A percentile compares a stretch with the other conserved stretches of the same genome.
phyloP scores from a whole-genome alignment of 2,329 filamentous ascomycete genomes.

The Paracamarosporium sp. region DNA sequence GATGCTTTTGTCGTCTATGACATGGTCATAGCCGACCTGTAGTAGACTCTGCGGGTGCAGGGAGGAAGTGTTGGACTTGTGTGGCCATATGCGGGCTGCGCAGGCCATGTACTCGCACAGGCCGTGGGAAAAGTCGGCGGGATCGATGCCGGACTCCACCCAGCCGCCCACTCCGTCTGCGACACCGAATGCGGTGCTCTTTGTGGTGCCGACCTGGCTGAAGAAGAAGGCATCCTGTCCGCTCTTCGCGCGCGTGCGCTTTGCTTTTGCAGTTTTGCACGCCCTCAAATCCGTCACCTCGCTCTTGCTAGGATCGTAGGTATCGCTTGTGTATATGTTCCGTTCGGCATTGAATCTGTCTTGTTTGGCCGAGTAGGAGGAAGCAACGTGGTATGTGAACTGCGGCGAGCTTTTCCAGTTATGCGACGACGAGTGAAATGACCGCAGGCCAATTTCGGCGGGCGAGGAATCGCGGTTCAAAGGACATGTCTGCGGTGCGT shows the following conservation, averaged over 20 bases:
- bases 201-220: slow-evolving; percentile 73
- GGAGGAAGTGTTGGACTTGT: slow-evolving; percentile 43
- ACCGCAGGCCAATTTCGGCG: slow-evolving; percentile 33
- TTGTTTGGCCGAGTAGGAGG: slow-evolving; percentile 50
- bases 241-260: slow-evolving; percentile 72
- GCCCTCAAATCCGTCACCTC: slow-evolving; percentile 31
- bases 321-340: slow-evolving; percentile 44
- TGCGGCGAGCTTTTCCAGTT: slow-evolving; percentile 32
- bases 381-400: slow-evolving; percentile 48
- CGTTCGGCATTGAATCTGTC: slow-evolving; percentile 43
- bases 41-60: slow-evolving; percentile 74
- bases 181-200: slow-evolving; percentile 81
- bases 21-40: slow-evolving; percentile 82
- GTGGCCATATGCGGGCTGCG: slow-evolving; percentile 67
- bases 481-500: slow-evolving; percentile 36
- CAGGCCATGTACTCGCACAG: slow-evolving; percentile 93
- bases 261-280: slow-evolving; percentile 53
- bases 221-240: slow-evolving; percentile 98
- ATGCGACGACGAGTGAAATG: slow-evolving; percentile 39
- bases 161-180: slow-evolving; percentile 96
- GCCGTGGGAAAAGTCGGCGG: slow-evolving; percentile 92
- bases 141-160: slow-evolving; percentile 90
- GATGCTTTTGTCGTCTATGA: slow-evolving; percentile 76
- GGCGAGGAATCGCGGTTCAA: slow-evolving; percentile 37
- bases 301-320: slow-evolving; percentile 33